These are phyloP conservation scores for Exserohilum turcica DNA, from an alignment of 2,329 filamentous ascomycete species.

Conservation along the genomic window DNA sequence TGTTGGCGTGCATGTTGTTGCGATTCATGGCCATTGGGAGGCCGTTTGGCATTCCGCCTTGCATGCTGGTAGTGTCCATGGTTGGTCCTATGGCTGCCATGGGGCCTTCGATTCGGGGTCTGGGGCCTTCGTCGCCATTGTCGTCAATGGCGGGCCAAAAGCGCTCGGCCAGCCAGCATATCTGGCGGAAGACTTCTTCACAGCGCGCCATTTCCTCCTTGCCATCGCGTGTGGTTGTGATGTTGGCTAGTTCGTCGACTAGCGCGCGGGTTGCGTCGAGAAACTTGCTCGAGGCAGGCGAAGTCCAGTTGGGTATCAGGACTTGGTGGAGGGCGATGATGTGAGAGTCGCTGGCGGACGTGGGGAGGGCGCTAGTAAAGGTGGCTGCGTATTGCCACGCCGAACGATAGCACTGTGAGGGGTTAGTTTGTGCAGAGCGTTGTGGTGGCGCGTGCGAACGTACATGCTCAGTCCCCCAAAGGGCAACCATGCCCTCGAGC, in stretches of 20 bases:
- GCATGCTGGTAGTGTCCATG: constrained; percentile 29
- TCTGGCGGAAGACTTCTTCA: constrained; percentile 55
- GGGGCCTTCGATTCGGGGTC: constrained; percentile 26
- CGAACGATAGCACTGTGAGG: constrained; percentile 50
- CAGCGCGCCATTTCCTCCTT: constrained; percentile 55
- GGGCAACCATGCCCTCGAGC: constrained; percentile 72
- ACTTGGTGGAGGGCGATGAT: constrained; percentile 56
- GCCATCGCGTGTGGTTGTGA: constrained; percentile 53
- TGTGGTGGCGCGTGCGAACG: constrained; percentile 14
- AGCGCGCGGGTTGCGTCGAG: constrained; percentile 56
- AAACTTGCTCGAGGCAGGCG: constrained; percentile 56
- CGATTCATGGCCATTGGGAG: constrained; percentile 12
- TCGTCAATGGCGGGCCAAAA: constrained; percentile 58
- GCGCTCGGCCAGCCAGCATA: constrained; percentile 55
- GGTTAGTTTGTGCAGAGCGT: constrained; percentile 9
- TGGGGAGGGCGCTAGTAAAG: constrained; percentile 49
- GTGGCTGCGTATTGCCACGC: constrained; percentile 56
- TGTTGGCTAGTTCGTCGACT: constrained; percentile 57
- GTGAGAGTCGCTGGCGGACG: constrained; percentile 49
- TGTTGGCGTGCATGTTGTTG: constrained; percentile 16
- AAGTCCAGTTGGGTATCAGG: constrained; percentile 59
- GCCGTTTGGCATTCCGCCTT: constrained; percentile 19
- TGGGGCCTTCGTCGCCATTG: constrained; percentile 54
- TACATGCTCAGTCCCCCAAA: constrained; percentile 76
- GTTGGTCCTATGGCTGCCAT: constrained; percentile 23